Conservation (phyloP, 2,329 filamentous ascomycete genomes). For the Clonostachys chloroleuca region DNA sequence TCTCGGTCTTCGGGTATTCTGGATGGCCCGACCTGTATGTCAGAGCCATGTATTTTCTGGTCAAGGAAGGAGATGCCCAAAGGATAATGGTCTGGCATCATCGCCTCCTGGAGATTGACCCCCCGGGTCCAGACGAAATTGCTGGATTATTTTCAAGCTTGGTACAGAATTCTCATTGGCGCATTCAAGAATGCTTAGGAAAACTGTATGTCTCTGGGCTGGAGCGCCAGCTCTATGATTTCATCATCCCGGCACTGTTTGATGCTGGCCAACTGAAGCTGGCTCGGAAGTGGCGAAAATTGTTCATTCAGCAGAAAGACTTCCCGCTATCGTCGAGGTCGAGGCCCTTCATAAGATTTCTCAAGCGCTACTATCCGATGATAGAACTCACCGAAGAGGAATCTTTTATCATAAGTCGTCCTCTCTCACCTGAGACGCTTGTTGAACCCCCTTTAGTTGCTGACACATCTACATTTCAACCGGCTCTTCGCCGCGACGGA, state of each 20-base stretch:
- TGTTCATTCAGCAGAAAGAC: constrained; percentile 34
- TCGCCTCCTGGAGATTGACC: constrained; percentile 35
- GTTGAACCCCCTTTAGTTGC: background rate
- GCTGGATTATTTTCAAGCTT: constrained; percentile 36
- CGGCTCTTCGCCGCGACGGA: constrained; percentile 39
- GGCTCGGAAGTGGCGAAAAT: constrained; percentile 42
- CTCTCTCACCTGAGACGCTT: background rate
- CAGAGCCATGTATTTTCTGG: constrained; percentile 36
- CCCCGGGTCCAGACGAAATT: constrained; percentile 33
- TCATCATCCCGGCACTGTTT: constrained; percentile 46
- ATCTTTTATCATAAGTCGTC: background rate
- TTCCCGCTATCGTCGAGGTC: constrained; percentile 29
- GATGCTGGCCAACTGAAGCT: constrained; percentile 34
- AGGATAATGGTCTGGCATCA: constrained; percentile 42
- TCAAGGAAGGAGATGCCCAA: constrained; percentile 29
- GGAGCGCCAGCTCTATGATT: constrained; percentile 42
- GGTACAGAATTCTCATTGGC: constrained; percentile 25
- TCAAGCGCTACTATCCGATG: constrained; percentile 39
- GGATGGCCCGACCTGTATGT: constrained; percentile 46
- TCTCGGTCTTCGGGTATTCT: constrained; percentile 27
- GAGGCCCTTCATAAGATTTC: constrained; percentile 41
- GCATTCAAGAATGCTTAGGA: constrained; percentile 32
- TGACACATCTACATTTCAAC: background rate
- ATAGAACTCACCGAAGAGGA: constrained; percentile 30
- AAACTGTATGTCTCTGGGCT: constrained; percentile 38